Base-by-base conservation (phyloP, 2,329 filamentous ascomycete species). In the Ceratocystis albifundus region DNA sequence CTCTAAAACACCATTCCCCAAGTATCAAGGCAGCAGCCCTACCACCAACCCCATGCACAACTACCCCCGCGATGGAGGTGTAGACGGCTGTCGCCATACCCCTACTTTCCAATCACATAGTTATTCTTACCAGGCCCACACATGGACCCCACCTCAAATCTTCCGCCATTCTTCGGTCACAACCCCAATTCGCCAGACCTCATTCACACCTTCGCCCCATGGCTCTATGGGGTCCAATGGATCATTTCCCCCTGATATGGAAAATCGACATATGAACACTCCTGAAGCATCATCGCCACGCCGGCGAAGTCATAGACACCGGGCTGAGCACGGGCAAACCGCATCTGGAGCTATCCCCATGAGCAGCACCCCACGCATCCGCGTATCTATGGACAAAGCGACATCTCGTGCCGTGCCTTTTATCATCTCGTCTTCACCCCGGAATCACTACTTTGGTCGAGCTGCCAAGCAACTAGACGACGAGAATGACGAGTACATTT, bases 141-240 rank as follows among this genome's bases (percentile, higher is more conserved):
- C 32, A 15, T 45, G 59, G 32, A 63, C 53, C 41, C 53, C 57
- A 17, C 66, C 66, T 8, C 55, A 64, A 25, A 67, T 67, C 46
- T 48, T 63, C 4, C 62, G 63, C 10, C 66, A 67, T 59, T 17
- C 65, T 10, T 67, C 66, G 12, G 66, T 57, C 4, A 25, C 50
- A 28, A 15, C 50, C 2, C 62, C 65, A 36, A 64, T 65, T 10
- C 63, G 46, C 12, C 63, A 63, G 15, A 45, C 62, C 3, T 57
- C 66, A n/a, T 67, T 67, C 45, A 65, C 66, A 3, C 63, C 66
- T 8, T 57, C 63, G 3, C 45, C 65, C 8, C 55, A 44, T 8
- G 59, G 57, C 22, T 65, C 62, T 12, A 61, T 50, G n/a, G 55
- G 28, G 6, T 65, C 57, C 32, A 45, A 53, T 17, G 50, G 48